Evolutionary conservation across 78 protist genomes (phyloP), one percentile per base, ranked within the genome.

Genomic region (Cyanophora paradoxa): DNA sequence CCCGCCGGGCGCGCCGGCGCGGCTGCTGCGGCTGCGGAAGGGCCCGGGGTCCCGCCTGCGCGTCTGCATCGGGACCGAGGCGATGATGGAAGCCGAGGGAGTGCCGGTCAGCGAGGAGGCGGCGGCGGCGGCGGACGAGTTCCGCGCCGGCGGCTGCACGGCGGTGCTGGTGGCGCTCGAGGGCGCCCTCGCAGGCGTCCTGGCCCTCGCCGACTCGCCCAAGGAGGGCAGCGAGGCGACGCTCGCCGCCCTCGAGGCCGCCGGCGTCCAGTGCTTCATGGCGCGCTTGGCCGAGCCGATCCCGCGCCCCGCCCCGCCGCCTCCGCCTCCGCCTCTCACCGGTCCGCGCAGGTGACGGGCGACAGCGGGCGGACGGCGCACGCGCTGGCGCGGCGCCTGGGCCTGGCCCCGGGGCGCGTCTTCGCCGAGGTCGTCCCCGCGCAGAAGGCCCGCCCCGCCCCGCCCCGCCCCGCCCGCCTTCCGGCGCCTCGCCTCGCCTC

Each of bases 311-410:
- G n/a, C n/a, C n/a, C n/a, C n/a, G n/a, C n/a, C n/a, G n/a, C n/a
- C n/a, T n/a, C n/a, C n/a, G n/a, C n/a, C n/a, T n/a, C n/a, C n/a
- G n/a, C n/a, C n/a, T n/a, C n/a, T n/a, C n/a, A n/a, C n/a, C n/a
- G n/a, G n/a, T n/a, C n/a, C n/a, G n/a, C n/a, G n/a, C n/a, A n/a
- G 88, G 69, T 91, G 26, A 88, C 97, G 22, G 98, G 98, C 44
- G 98, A 94, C 63, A 85, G 89, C 68, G 34, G 20, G 40, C 24
- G 59, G 22, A 66, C 90, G 13, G 90, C 80, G 33, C 22, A 1
- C 69, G 48, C 68, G 22, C 31, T 86, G 7, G 91, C 87, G 13
- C 26, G 6, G 31, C 20, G 77, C 83, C 52, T 28, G 17, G 81
- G 81, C 68, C 24, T 82, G 34, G 28, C 0, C 3, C 68, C 68